These are phyloP conservation scores for Cladophialophora chaetospira DNA, from an alignment of 2,329 filamentous ascomycete species.

Conservation along the genomic window DNA sequence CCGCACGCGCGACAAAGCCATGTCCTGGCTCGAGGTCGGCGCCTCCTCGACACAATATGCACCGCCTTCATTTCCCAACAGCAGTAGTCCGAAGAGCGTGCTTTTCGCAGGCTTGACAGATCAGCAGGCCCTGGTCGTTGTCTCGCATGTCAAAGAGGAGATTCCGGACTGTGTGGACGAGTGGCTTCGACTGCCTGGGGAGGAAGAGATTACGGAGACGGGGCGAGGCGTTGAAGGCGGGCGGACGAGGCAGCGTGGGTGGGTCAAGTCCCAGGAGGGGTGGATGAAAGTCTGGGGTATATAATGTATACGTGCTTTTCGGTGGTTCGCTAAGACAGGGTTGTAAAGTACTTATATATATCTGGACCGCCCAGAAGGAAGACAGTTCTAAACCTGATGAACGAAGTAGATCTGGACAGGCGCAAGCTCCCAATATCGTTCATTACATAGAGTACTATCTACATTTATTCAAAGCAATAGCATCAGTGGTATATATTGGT, in stretches of 20 bases:
- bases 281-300: slow-evolving; percentile 34
- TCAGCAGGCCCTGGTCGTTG: slow-evolving; percentile 82
- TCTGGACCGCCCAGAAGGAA: no score
- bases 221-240: slow-evolving; percentile 27
- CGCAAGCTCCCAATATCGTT: background rate
- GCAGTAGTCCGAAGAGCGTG: background rate
- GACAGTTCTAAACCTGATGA: background rate
- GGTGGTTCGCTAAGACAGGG: no score
- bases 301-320: background rate
- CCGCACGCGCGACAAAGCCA: slow-evolving; percentile 79
- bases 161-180: slow-evolving; percentile 80
- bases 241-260: slow-evolving; percentile 12
- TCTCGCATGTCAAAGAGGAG: slow-evolving; percentile 88
- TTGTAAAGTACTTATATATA: no score
- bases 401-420: background rate
- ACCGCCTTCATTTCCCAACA: background rate
- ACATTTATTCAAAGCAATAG: background rate
- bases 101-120: slow-evolving; percentile 63
- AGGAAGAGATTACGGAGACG: slow-evolving; percentile 32
- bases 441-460: no score
- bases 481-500: slow-evolving; percentile 8
- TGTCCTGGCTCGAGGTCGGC: slow-evolving; percentile 73
- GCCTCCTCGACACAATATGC: slow-evolving; percentile 30
- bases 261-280: slow-evolving; percentile 25
- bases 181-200: slow-evolving; percentile 76